phyloP scores from a whole-genome alignment of 148 eudicot species.

The Cornus controversa region DNA sequence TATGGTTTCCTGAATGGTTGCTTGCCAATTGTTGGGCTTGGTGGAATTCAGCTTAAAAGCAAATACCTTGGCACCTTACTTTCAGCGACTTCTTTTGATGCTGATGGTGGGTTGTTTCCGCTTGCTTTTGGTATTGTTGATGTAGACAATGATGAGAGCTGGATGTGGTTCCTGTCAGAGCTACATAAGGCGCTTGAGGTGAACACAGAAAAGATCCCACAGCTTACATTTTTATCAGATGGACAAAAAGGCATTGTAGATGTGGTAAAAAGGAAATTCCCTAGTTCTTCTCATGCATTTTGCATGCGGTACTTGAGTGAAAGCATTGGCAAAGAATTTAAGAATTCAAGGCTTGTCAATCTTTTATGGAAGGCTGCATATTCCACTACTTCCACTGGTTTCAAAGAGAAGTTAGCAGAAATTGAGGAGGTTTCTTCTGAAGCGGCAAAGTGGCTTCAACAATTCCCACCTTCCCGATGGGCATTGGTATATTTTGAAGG shows the following conservation, averaged over 20 bases:
- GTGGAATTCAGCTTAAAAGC: slow-evolving; percentile 51
- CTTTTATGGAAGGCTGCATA: slow-evolving; percentile 62
- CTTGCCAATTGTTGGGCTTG: slow-evolving; percentile 52
- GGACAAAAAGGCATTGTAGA: slow-evolving; percentile 46
- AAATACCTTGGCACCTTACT: slow-evolving; percentile 62
- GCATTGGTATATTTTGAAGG: slow-evolving; percentile 52
- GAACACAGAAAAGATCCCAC: slow-evolving; percentile 47
- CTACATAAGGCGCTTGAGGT: slow-evolving; percentile 46
- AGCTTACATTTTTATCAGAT: slow-evolving; percentile 46
- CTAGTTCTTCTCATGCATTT: slow-evolving; percentile 42
- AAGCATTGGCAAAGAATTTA: slow-evolving; percentile 49
- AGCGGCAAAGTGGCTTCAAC: slow-evolving; percentile 58
- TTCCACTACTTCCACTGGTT: slow-evolving; percentile 34
- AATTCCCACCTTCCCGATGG: slow-evolving; percentile 50
- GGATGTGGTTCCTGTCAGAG: slow-evolving; percentile 71
- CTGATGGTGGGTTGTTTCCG: slow-evolving; percentile 61
- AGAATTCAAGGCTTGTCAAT: slow-evolving; percentile 49
- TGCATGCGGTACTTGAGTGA: slow-evolving; percentile 57
- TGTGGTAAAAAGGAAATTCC: slow-evolving; percentile 42
- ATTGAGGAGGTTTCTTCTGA: slow-evolving; percentile 54
- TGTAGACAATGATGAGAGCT: slow-evolving; percentile 53
- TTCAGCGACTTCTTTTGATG: slow-evolving; percentile 61
- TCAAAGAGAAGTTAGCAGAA: slow-evolving; percentile 50
- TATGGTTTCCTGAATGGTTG: slow-evolving; percentile 64
- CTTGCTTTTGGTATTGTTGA: slow-evolving; percentile 64